A percentile compares a stretch with the other conserved stretches of the same genome.
Evolutionary conservation across 768 basidiomycete species (phyloP).

Genomic region (Austroboletus eburneus): DNA sequence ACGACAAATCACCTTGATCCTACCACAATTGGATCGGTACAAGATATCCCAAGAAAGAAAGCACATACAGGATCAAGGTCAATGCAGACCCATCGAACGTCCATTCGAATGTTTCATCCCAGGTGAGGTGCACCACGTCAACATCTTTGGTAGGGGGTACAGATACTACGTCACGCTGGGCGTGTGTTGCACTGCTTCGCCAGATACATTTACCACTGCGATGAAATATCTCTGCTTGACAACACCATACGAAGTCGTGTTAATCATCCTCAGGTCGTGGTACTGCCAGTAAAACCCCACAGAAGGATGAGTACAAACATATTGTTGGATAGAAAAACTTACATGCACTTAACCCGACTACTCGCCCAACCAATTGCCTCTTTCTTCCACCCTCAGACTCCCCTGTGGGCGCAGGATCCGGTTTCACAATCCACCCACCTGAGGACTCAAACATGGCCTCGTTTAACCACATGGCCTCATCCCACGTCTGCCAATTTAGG

Average conservation of each 20-base stretch:
- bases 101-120: constrained; percentile 45
- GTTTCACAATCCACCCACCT: constrained; percentile 53
- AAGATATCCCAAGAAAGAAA: not conserved
- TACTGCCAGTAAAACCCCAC: constrained; percentile 29
- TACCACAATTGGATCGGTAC: constrained; percentile 3
- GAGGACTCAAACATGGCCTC: constrained; percentile 60
- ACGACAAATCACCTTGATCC: constrained; percentile 17
- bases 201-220: constrained; percentile 37
- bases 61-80: constrained; percentile 47
- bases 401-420: constrained; percentile 26
- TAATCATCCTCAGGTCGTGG: constrained; percentile 40
- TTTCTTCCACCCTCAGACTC: constrained; percentile 10
- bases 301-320: not conserved
- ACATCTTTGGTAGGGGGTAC: not conserved
- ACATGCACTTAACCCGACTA: constrained; percentile 46
- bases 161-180: constrained; percentile 27
- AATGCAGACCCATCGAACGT: constrained; percentile 47
- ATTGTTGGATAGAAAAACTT: constrained; percentile 12
- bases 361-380: constrained; percentile 28
- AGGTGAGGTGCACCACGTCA: constrained; percentile 35
- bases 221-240: constrained; percentile 45
- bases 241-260: constrained; percentile 38
- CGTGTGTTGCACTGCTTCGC: constrained; percentile 39
- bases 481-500: constrained; percentile 63
- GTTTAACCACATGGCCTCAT: constrained; percentile 54